Percentiles rank a stretch among this genome's conserved stretches.
Evolutionary conservation across 2,329 filamentous ascomycete genomes (phyloP).

Genomic region (Thermoascus crustaceus): DNA sequence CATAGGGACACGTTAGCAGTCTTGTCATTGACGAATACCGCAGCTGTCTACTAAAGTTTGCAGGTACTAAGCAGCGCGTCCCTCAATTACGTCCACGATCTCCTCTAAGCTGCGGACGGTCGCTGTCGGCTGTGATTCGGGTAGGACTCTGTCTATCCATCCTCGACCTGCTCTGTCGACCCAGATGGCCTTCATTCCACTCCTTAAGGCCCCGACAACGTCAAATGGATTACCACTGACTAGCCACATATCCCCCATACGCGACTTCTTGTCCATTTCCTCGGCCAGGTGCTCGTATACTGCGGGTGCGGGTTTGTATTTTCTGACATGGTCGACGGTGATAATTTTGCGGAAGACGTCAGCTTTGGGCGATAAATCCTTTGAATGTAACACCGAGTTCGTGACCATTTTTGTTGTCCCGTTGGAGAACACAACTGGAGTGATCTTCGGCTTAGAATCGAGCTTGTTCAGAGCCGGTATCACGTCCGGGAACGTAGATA

Average conservation of each 20-base stretch:
- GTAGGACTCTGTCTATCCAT: constrained; percentile 57
- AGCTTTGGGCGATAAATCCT: constrained; percentile 44
- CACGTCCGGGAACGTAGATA: constrained; percentile 59
- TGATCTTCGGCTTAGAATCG: constrained; percentile 33
- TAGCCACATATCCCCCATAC: constrained; percentile 53
- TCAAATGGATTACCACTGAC: constrained; percentile 69
- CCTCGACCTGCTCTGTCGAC: constrained; percentile 55
- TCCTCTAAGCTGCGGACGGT: constrained; percentile 51
- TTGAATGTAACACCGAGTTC: constrained; percentile 51
- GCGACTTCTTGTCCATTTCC: constrained; percentile 39
- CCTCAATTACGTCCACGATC: constrained; percentile 38
- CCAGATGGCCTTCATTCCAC: constrained; percentile 58
- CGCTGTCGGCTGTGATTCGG: constrained; percentile 44
- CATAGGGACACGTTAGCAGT: background rate
- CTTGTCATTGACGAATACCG: background rate
- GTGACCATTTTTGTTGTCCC: constrained; percentile 57
- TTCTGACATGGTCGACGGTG: constrained; percentile 51
- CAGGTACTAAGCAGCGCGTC: constrained; percentile 4
- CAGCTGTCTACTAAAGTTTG: background rate
- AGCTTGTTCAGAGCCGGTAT: constrained; percentile 44
- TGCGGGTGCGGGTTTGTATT: constrained; percentile 58
- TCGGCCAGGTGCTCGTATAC: constrained; percentile 54
- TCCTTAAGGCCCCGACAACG: constrained; percentile 53
- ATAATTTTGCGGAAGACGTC: constrained; percentile 48
- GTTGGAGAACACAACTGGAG: constrained; percentile 62